Evolutionary conservation across 257 asterid species (phyloP).

Genomic region (Plectranthus barbatus): DNA sequence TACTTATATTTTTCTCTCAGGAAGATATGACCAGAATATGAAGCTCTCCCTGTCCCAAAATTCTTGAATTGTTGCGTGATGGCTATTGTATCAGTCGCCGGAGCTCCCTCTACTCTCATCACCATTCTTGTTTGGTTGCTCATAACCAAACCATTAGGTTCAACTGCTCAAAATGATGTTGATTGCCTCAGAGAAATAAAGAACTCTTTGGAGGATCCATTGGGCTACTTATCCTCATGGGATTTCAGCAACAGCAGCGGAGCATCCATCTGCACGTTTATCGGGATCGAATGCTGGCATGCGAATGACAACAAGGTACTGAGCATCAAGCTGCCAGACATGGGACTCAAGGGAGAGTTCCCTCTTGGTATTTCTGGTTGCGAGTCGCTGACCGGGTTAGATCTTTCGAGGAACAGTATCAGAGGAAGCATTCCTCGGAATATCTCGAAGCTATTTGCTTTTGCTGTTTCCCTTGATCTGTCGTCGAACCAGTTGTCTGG

Average conservation of each 20-base stretch:
- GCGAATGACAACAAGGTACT: conserved; percentile 50
- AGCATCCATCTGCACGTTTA: conserved; percentile 50
- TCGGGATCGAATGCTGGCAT: conserved; percentile 77
- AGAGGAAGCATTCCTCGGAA: conserved; percentile 44
- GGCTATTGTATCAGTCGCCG: conserved; percentile 21
- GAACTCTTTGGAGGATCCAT: conserved; percentile 46
- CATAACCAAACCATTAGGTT: conserved; percentile 17
- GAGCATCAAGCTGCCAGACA: conserved; percentile 38
- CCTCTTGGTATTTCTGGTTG: conserved; percentile 54
- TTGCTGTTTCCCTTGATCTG: conserved; percentile 46
- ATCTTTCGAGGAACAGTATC: conserved; percentile 60
- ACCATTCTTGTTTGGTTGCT: conserved; percentile 27
- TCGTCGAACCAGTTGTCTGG: conserved; percentile 62
- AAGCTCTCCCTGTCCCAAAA: not conserved
- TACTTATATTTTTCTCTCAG: not conserved
- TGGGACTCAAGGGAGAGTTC: conserved; percentile 69
- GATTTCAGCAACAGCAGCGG: conserved; percentile 34
- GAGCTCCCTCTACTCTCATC: conserved; percentile 16
- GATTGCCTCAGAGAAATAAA: conserved; percentile 46
- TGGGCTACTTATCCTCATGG: conserved; percentile 43
- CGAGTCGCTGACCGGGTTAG: conserved; percentile 55
- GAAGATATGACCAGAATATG: conserved; percentile 3
- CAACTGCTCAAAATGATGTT: conserved; percentile 52
- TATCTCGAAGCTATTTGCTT: conserved; percentile 32
- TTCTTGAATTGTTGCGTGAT: conserved; percentile 11